Evolutionary conservation across 2,329 filamentous ascomycete genomes (phyloP).

Genomic region (Aaosphaeria arxii): DNA sequence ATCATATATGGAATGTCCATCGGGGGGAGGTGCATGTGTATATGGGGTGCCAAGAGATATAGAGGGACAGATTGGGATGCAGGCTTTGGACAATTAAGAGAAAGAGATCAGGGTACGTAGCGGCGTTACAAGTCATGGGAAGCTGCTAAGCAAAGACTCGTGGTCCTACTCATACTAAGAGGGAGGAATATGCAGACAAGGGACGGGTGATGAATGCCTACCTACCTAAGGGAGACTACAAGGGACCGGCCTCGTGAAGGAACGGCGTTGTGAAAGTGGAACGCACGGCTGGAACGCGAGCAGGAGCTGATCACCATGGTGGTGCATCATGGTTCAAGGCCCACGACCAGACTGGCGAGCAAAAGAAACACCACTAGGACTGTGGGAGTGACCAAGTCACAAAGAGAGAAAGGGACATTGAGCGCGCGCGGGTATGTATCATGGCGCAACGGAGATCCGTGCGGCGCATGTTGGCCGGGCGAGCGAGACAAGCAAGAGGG

Average conservation of each 20-base stretch:
- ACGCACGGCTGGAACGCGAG: conserved; percentile 38
- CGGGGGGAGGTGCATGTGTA: conserved; percentile 32
- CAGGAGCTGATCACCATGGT: conserved; percentile 27
- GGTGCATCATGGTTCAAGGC: conserved; percentile 18
- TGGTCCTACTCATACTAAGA: conserved; percentile 20
- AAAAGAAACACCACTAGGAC: too few relatives aligned
- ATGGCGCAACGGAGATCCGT: conserved; percentile 41
- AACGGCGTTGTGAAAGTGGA: conserved; percentile 33
- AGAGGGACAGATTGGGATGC: conserved; percentile 28
- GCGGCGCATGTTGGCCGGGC: conserved; percentile 30
- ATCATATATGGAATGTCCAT: too few relatives aligned
- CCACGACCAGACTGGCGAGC: neutral
- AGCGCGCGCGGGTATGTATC: conserved; percentile 38
- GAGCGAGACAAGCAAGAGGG: conserved; percentile 7
- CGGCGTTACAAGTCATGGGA: conserved; percentile 34
- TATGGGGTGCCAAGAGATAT: conserved; percentile 37
- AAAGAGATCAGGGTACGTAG: conserved; percentile 10
- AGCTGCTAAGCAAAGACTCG: conserved; percentile 20
- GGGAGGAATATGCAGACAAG: conserved; percentile 32
- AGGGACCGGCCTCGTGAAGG: conserved; percentile 32
- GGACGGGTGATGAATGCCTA: conserved; percentile 26
- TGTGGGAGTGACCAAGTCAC: conserved; percentile 12
- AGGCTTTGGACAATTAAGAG: conserved; percentile 28
- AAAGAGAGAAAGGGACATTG: conserved; percentile 19
- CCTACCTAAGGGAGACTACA: conserved; percentile 22